Base-by-base conservation (phyloP, 495 filamentous ascomycete genomes). In the Poronia punctata region DNA sequence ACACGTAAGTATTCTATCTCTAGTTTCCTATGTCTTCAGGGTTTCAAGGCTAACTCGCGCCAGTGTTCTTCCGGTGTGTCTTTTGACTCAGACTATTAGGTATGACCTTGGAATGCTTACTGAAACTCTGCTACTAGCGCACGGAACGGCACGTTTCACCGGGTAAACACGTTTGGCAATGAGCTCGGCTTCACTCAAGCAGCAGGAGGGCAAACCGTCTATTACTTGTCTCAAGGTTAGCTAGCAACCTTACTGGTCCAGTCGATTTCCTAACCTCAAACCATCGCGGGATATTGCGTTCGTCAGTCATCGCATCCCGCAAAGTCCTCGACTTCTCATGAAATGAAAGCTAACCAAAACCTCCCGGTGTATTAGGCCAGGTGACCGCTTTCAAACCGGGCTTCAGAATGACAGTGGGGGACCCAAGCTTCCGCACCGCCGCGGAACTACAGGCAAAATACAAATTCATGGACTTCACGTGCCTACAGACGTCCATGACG, bases 381-480 rank as follows among this genome's bases (percentile, higher is more conserved):
- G 56, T 61, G 29, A 70, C 64, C 1, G 61, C 64, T 5, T 70
- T 70, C 49, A 53, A 54, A 38, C 51, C 61, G 30, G 65, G 67
- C 11, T 71, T 71, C 54, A 57, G 67, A 20, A 71, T 71, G 67
- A 53, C 63, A 2, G 64, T 67, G 29, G 67, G 66, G 10, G 59
- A 68, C 51, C 60, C 61, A 14, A 52, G 10, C 48, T 59, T 57
- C 55, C 60, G 53, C 51, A 66, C 58, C 8, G 53, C 50, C 15
- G 52, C 44, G 39, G 55, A 61, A 40, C 53, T 57, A 6, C 52
- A 61, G 22, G 68, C 65, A 12, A 60, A 76, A 26, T 65, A 58
- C 39, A 72, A 61, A 47, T 61, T 62, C 30, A 54, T 59, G 47
- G 55, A 57, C 33, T 65, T 54, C 29, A 62, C 59, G n/a, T 62